Evolutionary conservation across 257 asterid species (phyloP).

Genomic region (Fraxinus pennsylvanica): DNA sequence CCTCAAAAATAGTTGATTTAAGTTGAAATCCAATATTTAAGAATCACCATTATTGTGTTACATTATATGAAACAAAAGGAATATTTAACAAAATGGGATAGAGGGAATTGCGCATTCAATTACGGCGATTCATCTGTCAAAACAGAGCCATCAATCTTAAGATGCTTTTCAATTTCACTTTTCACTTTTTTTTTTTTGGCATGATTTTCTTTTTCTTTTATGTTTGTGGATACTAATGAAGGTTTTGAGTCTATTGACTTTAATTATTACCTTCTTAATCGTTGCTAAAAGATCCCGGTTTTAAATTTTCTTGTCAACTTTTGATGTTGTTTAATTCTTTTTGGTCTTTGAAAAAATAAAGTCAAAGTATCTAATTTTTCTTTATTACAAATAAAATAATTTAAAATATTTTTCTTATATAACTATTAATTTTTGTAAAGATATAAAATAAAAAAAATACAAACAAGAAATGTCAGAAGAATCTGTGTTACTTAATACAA

Average conservation of each 20-base stretch:
- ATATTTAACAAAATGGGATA: background rate
- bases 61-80: background rate
- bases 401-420: no score
- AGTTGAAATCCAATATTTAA: background rate
- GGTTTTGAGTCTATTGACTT: background rate
- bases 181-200: background rate
- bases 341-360: no score
- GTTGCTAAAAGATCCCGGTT: background rate
- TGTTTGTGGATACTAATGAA: background rate
- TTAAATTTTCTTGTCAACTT: background rate
- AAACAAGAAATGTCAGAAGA: no score
- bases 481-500: no score
- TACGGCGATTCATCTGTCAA: background rate
- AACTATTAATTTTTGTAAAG: no score
- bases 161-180: background rate
- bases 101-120: background rate
- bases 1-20: background rate
- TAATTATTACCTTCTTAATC: background rate
- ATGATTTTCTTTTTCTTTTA: background rate
- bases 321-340: background rate
- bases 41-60: no score
- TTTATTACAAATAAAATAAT: no score
- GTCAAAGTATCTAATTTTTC: no score
- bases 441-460: no score
- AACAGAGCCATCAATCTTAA: background rate